Conservation (phyloP, 2,329 filamentous ascomycete species). For the Hypoxylon sp. region DNA sequence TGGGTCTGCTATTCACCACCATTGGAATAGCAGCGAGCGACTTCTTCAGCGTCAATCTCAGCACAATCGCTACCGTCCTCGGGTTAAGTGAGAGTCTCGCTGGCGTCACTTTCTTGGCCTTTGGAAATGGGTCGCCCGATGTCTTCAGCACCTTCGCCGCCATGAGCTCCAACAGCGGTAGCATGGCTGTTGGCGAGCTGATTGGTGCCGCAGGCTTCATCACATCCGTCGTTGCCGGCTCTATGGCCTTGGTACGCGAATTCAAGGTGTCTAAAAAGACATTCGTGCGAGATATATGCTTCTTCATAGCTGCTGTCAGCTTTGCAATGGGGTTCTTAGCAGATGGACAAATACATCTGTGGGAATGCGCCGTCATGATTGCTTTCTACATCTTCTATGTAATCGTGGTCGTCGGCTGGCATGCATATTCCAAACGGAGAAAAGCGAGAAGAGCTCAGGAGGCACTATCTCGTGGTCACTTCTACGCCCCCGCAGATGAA, state of each 20-base stretch:
- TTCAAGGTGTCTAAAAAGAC: conserved; percentile 91
- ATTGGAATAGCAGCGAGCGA: conserved; percentile 98
- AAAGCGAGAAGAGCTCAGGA: conserved; percentile 73
- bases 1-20: conserved; percentile 91
- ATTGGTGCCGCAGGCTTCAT: conserved; percentile 97
- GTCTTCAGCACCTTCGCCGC: conserved; percentile 99
- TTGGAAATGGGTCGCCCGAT: conserved; percentile 97
- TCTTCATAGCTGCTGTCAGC: conserved; percentile 87
- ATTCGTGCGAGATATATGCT: conserved; percentile 90
- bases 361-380: conserved; percentile 94
- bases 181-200: conserved; percentile 93
- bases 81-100: conserved; percentile 96
- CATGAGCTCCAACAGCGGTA: conserved; percentile 97
- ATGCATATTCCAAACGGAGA: conserved; percentile 81
- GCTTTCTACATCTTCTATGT: conserved; percentile 93
- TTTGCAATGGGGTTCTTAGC: conserved; percentile 91
- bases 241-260: conserved; percentile 96
- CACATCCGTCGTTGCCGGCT: conserved; percentile 93
- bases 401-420: conserved; percentile 87
- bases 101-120: conserved; percentile 94
- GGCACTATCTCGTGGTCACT: conserved; percentile 79
- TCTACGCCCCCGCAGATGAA: conserved; percentile 67
- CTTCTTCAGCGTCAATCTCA: conserved; percentile 97
- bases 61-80: conserved; percentile 88
- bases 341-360: conserved; percentile 85